phyloP scores from a whole-genome alignment of 345 rosid genomes.

The Triadica sebifera region DNA sequence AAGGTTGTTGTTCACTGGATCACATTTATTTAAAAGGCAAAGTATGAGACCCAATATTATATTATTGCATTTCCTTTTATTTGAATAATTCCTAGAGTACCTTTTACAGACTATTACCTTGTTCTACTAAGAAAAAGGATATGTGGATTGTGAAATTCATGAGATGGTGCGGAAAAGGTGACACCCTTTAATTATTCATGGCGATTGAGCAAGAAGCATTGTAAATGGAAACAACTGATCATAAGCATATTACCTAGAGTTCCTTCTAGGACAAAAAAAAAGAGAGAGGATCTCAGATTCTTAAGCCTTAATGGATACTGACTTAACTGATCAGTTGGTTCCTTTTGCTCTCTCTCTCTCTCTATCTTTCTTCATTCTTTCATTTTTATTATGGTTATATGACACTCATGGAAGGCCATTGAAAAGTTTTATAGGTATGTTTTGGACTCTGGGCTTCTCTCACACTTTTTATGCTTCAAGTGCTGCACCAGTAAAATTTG shows the following conservation, averaged over 20 bases:
- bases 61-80: background rate
- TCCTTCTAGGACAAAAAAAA: background rate
- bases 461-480: slow-evolving; percentile 93
- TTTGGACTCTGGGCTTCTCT: slow-evolving; percentile 96
- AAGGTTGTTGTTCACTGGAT: slow-evolving; percentile 94
- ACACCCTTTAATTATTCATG: background rate
- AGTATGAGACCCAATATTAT: slow-evolving; percentile 11
- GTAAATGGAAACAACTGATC: background rate
- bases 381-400: background rate
- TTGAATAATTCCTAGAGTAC: background rate
- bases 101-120: background rate
- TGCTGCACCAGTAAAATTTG: slow-evolving; percentile 32
- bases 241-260: background rate
- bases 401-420: background rate
- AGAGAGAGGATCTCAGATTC: background rate
- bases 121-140: background rate
- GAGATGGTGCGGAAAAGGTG: background rate
- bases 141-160: background rate
- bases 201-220: background rate
- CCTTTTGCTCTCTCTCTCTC: background rate
- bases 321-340: background rate
- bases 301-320: background rate
- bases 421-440: slow-evolving; percentile 69
- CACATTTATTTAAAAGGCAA: slow-evolving; percentile 24
- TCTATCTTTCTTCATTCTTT: background rate